Evolutionary conservation across 345 rosid species (phyloP), one percentile per base, ranked within the genome.

Genomic region (Corchorus olitorius): DNA sequence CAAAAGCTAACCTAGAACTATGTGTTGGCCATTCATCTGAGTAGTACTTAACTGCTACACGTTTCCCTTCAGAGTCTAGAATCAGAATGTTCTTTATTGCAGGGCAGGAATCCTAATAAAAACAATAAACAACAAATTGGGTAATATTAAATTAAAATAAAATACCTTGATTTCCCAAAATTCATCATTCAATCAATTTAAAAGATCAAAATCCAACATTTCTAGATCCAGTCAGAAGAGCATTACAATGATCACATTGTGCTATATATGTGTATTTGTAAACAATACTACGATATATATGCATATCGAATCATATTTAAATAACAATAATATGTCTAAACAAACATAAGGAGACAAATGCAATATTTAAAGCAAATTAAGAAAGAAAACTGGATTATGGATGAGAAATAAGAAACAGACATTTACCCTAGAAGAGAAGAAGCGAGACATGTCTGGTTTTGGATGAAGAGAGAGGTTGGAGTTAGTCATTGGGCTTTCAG

Each of bases 11-110:
- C 76, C 90, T 93, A 22, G 94, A 77, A 78, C 75, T 81, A 83
- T 93, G 88, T 45, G 98, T 93, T 19, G 94, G 84, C 97, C 98
- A 91, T 33, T 93, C 98, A 87, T 95, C 97, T 0, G 98, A 88
- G 83, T 84, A 95, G 66, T 95, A 95, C 80, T 87, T 95, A 78
- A 90, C 90, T 1, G 96, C 97, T 45, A 95, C 90, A 63, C 98
- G 99, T 78, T 92, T 95, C 68, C 98, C 99, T 84, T 95, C 96
- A 35, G 99, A 90, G 78, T 95, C 99, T 34, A 95, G 89, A 78
- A 95, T 85, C 74, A 95, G 93, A 87, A 93, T 88, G 85, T 92
- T 95, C 82, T 95, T 95, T 20, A 95, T 87, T 43, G 82, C 74
- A 58, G 98, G 97, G 84, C 97, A 93, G 6, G 83, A 78, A 75